Percentiles rank a stretch among this genome's conserved stretches.
Conservation (phyloP, 768 basidiomycete species). For the Boletus pseudo-olivaceus region DNA sequence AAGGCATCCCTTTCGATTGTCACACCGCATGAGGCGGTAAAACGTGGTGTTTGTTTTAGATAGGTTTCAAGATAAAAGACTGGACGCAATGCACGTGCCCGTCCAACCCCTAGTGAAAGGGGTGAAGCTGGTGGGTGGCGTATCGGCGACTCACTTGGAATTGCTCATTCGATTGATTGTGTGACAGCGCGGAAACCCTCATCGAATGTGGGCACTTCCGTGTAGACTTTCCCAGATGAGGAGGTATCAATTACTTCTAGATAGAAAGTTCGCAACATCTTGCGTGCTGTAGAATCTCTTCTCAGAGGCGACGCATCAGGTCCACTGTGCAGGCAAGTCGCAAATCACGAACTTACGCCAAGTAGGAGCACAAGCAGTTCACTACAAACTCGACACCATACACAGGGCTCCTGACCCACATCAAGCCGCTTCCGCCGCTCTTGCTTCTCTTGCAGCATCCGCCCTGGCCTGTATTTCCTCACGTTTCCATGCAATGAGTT, state of each 20-base stretch:
- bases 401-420: slow-evolving; percentile 1
- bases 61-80: background rate
- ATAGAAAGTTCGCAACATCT: slow-evolving; percentile 10
- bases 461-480: slow-evolving; percentile 52
- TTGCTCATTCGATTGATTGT: background rate
- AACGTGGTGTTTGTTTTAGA: background rate
- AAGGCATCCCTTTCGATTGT: slow-evolving; percentile 4
- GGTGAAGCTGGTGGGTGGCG: background rate
- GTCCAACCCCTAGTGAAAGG: background rate
- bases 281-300: slow-evolving; percentile 9
- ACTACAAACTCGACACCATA: background rate
- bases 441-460: slow-evolving; percentile 20
- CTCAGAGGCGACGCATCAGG: slow-evolving; percentile 6
- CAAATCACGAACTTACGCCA: slow-evolving; percentile 24
- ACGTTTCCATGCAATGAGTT: slow-evolving; percentile 61
- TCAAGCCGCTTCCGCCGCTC: slow-evolving; percentile 22
- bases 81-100: background rate
- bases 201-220: background rate
- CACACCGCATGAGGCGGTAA: slow-evolving; percentile 1
- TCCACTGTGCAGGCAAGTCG: background rate
- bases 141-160: background rate
- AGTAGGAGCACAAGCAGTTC: background rate
- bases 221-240: slow-evolving; percentile 1
- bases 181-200: slow-evolving; percentile 1
- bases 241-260: slow-evolving; percentile 18